Percentiles rank a stretch among this genome's conserved stretches.
Conservation (phyloP, 2,329 filamentous ascomycete species). For the Aspergillus sp. region DNA sequence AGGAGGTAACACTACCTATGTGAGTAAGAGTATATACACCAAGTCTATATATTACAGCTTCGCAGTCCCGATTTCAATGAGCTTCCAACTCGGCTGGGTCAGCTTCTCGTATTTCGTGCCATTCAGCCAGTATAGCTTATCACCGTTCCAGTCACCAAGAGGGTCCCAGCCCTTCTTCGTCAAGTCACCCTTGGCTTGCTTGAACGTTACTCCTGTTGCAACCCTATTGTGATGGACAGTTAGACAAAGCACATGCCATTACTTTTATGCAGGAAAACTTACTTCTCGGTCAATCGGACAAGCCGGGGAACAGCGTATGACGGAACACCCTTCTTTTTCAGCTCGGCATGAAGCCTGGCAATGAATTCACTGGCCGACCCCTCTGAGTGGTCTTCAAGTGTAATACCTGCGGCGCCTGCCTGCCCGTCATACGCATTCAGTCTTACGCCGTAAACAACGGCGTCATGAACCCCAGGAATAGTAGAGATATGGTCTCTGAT, state of each 20-base stretch:
- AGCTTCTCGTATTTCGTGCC: slow-evolving; percentile 41
- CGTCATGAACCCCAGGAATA: slow-evolving; percentile 43
- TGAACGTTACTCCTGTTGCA: slow-evolving; percentile 51
- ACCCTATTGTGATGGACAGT: slow-evolving; percentile 29
- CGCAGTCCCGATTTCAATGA: slow-evolving; percentile 45
- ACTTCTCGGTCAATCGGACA: slow-evolving; percentile 49
- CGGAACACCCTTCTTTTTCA: slow-evolving; percentile 48
- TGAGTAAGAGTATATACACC: neutral
- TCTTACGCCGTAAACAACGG: slow-evolving; percentile 47
- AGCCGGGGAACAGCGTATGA: slow-evolving; percentile 49
- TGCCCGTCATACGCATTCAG: slow-evolving; percentile 49
- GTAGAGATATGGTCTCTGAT: slow-evolving; percentile 46
- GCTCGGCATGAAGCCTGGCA: slow-evolving; percentile 33
- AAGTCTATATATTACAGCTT: slow-evolving; percentile 34
- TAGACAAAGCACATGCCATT: neutral
- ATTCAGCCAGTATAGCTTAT: slow-evolving; percentile 48
- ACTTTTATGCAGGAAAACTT: slow-evolving; percentile 15
- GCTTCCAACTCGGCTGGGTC: slow-evolving; percentile 38
- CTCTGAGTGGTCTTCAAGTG: slow-evolving; percentile 35
- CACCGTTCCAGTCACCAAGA: slow-evolving; percentile 30
- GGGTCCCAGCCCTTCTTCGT: slow-evolving; percentile 45
- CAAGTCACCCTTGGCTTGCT: slow-evolving; percentile 49
- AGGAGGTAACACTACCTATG: neutral
- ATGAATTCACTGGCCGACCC: slow-evolving; percentile 38
- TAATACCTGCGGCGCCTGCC: slow-evolving; percentile 49